Evolutionary conservation across 768 basidiomycete genomes (phyloP), one percentile per base, ranked within the genome.

Genomic region (Panellus pusillus): DNA sequence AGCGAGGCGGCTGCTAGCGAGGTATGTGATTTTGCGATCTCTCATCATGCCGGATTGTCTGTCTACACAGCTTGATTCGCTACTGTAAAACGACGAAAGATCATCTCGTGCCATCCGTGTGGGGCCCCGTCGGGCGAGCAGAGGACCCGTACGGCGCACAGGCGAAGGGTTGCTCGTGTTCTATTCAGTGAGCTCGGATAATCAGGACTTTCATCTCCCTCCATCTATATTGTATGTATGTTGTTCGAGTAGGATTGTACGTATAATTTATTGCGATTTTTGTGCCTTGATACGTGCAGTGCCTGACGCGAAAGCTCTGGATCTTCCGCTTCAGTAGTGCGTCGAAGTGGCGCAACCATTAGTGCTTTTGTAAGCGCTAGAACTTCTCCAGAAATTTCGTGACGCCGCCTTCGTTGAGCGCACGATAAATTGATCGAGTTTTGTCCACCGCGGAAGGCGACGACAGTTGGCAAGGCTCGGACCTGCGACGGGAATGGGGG

Each of bases 71-170:
- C 67, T 71, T 98, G 61, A 95, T 98, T 66, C 87, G 89, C 40
- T 97, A 92, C 70, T 95, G 93, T 80, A 59, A 55, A 32, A 63
- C 65, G 47, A 65, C 60, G 35, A 58, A 54, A 39, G 46, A 48
- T 27, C 61, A 63, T 19, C 65, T 94, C 89, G 88, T 96, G 44
- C 94, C 95, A 20, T 93, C 91, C 17, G 92, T 99, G 1, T 99
- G 97, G 97, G 97, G 97, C 9, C 87, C 91, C 19, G 86, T 96
- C n/a, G 84, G 84, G 60, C 91, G 89, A 66, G 84, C 83, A 39
- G 92, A 55, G 54, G 96, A 99, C 68, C 96, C 96, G 44, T 98
- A 93, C 65, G 88, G 87, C 20, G 89, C 87, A 49, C 84, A 83
- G 67, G 72, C 77, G 65, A 79, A 73, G 47, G 79, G 74, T 60